Evolutionary conservation across 1,284 basidiomycete genomes (phyloP), one percentile per base, ranked within the genome.

Genomic region (Spongiforma sp.): DNA sequence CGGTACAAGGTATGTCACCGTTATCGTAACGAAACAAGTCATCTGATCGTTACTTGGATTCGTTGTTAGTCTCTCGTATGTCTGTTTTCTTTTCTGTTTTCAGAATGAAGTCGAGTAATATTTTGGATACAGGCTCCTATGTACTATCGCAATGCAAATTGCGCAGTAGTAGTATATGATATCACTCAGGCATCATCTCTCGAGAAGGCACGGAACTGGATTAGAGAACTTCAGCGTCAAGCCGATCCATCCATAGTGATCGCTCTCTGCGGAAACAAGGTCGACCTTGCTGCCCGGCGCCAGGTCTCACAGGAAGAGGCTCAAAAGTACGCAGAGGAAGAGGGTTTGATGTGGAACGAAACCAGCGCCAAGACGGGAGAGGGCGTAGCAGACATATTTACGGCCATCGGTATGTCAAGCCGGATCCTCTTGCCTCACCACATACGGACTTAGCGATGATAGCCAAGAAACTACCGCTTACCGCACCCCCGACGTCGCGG

Each of bases 141-240:
- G 91, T 94, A 95, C 80, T 95, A 95, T 78, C 90, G 93, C 69
- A 94, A 94, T 71, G 93, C 93, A 72, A 92, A 94, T 74, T 94
- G 93, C 71, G 93, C 93, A 32, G 92, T 94, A 32, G 93, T 94
- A 54, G 93, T 94, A 36, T 94, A 94, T 74, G 92, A 94, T 77
- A 94, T 94, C 77, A 96, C 94, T 19, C 94, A 96, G 79, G 78
- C 89, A 32, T 83, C 92, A 48, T 90, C 96, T 11, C 88, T 99
- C 64, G 96, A 98, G 82, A 98, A 98, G 80, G 96, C 96, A 54
- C 93, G 94, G 73, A 91, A 93, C 69, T 99, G 96, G 96, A 97
- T 99, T 71, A 88, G 93, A 65, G 96, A 98, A 79, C 89, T 99
- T 14, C 95, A 98, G 78, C 93, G 96, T 64, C 96, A 99, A 82